Evolutionary conservation across 148 eudicot species (phyloP), one percentile per base, ranked within the genome.

Genomic region (Persicaria tinctoria): DNA sequence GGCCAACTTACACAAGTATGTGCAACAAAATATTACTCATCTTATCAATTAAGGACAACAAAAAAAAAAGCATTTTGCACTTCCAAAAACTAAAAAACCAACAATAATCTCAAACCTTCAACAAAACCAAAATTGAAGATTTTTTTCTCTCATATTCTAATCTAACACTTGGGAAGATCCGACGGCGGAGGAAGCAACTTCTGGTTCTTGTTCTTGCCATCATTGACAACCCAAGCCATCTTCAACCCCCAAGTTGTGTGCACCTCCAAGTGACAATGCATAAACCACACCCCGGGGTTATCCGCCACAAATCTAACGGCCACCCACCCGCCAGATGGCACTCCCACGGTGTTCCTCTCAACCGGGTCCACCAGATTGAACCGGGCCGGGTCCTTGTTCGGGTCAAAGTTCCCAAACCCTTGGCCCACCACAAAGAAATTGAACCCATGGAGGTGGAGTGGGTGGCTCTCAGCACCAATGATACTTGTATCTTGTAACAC

Each of bases 281-380:
- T 84, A 74, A 82, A 80, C 86, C 89, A 85, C 5, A 82, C 85
- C 13, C 88, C 88, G 73, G 93, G 97, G 51, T 89, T 89, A 75
- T 91, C 90, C 1, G 93, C 89, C 8, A 41, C 75, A 63, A 91
- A 91, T 4, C 90, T 85, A 51, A 91, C 76, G 6, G 97, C 91
- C 1, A 83, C 86, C 97, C 91, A 91, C 45, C 91, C 93, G 48
- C 91, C 97, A 0, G 93, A 80, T 0, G 93, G 97, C 54, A 91
- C 90, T 0, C 80, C 85, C 2, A 86, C 74, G 0, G 97, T 89
- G 56, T 91, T 91, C 78, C 91, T 71, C 46, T 85, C 87, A 0
- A 81, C 86, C 0, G 97, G 97, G 55, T 91, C 90, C 4, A 89
- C 93, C 60, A 91, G 84, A 74, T 91, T 91, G 68, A 79, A 91